Percentiles rank a stretch among this genome's conserved stretches.
These are phyloP conservation scores for Penicillium oxalicum DNA, from an alignment of 2,329 filamentous ascomycete genomes.

Conservation along the genomic window DNA sequence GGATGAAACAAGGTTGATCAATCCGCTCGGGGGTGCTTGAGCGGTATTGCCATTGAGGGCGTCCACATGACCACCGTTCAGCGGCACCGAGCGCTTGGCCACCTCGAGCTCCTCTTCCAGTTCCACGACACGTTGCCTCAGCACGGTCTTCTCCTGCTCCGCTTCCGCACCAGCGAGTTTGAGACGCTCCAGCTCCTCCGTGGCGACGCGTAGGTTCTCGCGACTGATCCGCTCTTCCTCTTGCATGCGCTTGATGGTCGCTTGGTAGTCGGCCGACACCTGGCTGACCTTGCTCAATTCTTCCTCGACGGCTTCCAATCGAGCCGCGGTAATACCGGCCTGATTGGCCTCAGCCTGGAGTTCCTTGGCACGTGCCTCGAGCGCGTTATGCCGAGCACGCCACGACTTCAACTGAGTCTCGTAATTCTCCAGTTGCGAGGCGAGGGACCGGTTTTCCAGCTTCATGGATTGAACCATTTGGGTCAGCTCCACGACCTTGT, in stretches of 20 bases:
- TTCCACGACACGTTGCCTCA: slow-evolving; percentile 82
- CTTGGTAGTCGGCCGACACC: slow-evolving; percentile 82
- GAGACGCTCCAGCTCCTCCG: slow-evolving; percentile 71
- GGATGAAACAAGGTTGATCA: slow-evolving; percentile 94
- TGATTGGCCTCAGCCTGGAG: slow-evolving; percentile 95
- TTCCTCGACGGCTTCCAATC: slow-evolving; percentile 83
- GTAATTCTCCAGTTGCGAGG: slow-evolving; percentile 88
- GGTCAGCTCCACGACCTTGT: slow-evolving; percentile 98
- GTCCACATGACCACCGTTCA: slow-evolving; percentile 58
- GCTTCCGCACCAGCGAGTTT: slow-evolving; percentile 68
- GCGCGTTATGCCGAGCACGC: slow-evolving; percentile 83
- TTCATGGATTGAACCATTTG: slow-evolving; percentile 90
- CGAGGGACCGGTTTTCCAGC: slow-evolving; percentile 84
- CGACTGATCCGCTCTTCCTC: slow-evolving; percentile 84
- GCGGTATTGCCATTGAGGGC: slow-evolving; percentile 56
- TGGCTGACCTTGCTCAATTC: slow-evolving; percentile 89
- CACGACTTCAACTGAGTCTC: slow-evolving; percentile 93
- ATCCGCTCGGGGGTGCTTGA: slow-evolving; percentile 59
- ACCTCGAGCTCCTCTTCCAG: slow-evolving; percentile 88
- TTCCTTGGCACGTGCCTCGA: slow-evolving; percentile 87
- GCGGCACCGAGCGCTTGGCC: slow-evolving; percentile 69
- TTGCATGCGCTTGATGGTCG: slow-evolving; percentile 88
- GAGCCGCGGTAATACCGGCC: slow-evolving; percentile 88
- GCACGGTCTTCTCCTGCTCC: slow-evolving; percentile 76
- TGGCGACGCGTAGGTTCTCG: slow-evolving; percentile 73